A percentile compares a stretch with the other conserved stretches of the same genome.
These are phyloP conservation scores for Eleusine indica DNA, from an alignment of 176 grass and related monocot genomes.

Conservation along the genomic window DNA sequence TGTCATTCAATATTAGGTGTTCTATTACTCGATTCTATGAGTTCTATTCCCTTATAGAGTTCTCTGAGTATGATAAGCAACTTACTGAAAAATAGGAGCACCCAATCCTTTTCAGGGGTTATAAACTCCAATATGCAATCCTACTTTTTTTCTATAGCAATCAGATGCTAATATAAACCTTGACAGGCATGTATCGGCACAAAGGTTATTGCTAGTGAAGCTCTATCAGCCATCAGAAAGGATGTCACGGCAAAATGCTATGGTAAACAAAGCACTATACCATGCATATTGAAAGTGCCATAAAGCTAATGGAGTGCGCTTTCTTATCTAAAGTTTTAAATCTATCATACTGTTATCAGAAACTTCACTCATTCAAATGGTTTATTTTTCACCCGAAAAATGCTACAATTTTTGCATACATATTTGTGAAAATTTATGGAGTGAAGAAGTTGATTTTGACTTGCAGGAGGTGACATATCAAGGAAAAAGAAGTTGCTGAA, in stretches of 20 bases:
- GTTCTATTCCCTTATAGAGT: too few species aligned
- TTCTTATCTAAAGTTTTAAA: slow-evolving; percentile 12
- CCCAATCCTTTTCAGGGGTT: slow-evolving; percentile 1
- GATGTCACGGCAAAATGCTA: slow-evolving; percentile 99
- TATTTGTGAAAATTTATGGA: slow-evolving; percentile 18
- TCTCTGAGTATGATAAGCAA: neutral
- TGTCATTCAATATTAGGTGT: too few species aligned
- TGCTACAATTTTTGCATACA: neutral
- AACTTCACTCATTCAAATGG: slow-evolving; percentile 14
- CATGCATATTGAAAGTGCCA: slow-evolving; percentile 37
- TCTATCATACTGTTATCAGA: neutral
- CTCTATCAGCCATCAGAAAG: slow-evolving; percentile 90
- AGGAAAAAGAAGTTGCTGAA: slow-evolving; percentile 98
- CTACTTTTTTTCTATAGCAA: slow-evolving; percentile 22
- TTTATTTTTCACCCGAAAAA: neutral
- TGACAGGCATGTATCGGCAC: slow-evolving; percentile 89
- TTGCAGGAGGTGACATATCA: slow-evolving; percentile 87
- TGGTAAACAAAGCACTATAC: slow-evolving; percentile 55
- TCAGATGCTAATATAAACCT: slow-evolving; percentile 46
- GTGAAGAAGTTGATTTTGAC: slow-evolving; percentile 20
- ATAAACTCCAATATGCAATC: slow-evolving; percentile 2
- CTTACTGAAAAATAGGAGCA: slow-evolving; percentile 14
- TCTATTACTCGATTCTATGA: too few species aligned
- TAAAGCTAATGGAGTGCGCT: slow-evolving; percentile 18
- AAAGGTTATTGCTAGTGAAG: slow-evolving; percentile 96